Base-by-base conservation (phyloP, 257 asterid species). In the Solanum ahanhuiri region DNA sequence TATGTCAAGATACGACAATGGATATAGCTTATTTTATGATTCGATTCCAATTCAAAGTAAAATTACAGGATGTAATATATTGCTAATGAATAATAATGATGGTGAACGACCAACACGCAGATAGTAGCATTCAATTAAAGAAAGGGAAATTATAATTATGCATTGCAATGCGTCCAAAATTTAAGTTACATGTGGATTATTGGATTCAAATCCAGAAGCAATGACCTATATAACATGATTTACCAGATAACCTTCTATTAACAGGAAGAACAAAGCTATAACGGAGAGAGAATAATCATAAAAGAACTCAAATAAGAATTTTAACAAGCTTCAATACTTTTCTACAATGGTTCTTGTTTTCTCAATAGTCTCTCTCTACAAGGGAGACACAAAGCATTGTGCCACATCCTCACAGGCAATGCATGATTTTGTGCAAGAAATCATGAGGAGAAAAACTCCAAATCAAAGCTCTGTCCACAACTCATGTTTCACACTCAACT, bases 311-410 rank as follows among this genome's bases (percentile, higher is more conserved):
- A 9, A 66, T 10, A 28, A 28, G 37, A 25, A 25, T 48, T 66
- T 66, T 12, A 17, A 66, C 20, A n/a, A 66, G 72, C 34, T 66
- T 66, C 72, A 66, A 66, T 66, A 25, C 8, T 66, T 66, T 6
- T 12, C 41, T 69, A 15, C 75, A 30, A 67, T 7, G 23, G 12
- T 25, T 67, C 90, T 89, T 91, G 0, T 90, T 95, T 87, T 58
- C 93, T 37, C 86, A 22, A 30, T 93, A 89, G 6, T 91, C 98
- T 20, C 93, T 96, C 98, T 20, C 93, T 96, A 11, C 98, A 94
- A 83, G 91, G 94, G 98, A 4, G 97, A 95, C 87, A 94, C 88
- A 76, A 94, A 94, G 54, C 76, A 88, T 25, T 94, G 97, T 37
- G 93, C 98, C 1, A 93, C 98, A 0, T 94, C 98, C 15, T 85